Conservation (phyloP, 257 asterid species). For the Scutellaria baicalensis region DNA sequence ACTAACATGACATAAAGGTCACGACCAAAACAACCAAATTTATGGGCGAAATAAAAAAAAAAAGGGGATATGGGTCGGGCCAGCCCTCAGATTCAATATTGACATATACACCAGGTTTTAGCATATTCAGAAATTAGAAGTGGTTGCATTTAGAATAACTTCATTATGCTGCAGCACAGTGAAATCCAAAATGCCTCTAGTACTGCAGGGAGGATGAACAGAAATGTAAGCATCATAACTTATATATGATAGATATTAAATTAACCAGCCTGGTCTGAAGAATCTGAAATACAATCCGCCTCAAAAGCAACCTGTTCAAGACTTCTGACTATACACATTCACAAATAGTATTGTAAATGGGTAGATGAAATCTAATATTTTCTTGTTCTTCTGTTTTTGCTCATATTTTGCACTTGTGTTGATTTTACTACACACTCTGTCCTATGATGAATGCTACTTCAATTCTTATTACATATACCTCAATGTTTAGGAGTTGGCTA, state of each 20-base stretch:
- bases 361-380: not conserved
- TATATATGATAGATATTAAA: not conserved
- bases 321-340: not conserved
- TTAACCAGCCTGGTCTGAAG: not conserved
- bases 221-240: not conserved
- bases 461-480: not conserved
- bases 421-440: not conserved
- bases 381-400: not conserved
- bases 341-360: not conserved
- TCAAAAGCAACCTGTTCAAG: too few species aligned
- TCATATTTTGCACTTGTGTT: not conserved
- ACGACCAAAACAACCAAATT: too few species aligned
- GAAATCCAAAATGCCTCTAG: not conserved
- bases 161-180: not conserved
- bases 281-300: not conserved
- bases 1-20: too few species aligned
- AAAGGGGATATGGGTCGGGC: too few species aligned
- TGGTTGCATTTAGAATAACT: slow-evolving; percentile 1
- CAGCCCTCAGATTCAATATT: not conserved
- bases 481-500: not conserved
- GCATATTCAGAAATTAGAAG: slow-evolving; percentile 5
- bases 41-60: too few species aligned
- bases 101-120: not conserved
- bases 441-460: not conserved
- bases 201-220: slow-evolving; percentile 12